Percentiles rank a stretch among this genome's conserved stretches.
Conservation (phyloP, 164 flowering plant genomes). For the Tetracentron sinense region DNA sequence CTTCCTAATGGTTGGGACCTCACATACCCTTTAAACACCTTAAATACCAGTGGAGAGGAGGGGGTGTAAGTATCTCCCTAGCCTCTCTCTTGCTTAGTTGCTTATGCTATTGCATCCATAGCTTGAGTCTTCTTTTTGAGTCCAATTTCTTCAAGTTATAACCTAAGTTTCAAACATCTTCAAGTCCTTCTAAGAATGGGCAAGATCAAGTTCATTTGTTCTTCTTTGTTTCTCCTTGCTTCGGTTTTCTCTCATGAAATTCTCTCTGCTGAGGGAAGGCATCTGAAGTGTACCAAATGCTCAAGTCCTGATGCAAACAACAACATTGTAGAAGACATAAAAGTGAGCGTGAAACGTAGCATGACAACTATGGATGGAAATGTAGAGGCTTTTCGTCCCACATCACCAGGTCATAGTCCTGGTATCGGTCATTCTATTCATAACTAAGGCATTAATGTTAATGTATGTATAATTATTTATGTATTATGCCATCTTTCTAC, state of each 20-base stretch:
- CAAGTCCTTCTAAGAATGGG: background rate
- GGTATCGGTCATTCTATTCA: background rate
- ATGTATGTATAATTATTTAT: background rate
- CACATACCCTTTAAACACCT: background rate
- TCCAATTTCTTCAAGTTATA: too few species aligned
- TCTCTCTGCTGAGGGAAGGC: slow-evolving; percentile 22
- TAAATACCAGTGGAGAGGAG: background rate
- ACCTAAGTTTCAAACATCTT: background rate
- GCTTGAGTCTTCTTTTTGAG: too few species aligned
- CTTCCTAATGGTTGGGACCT: slow-evolving; percentile 3
- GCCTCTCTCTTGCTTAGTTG: background rate
- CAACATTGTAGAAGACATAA: background rate
- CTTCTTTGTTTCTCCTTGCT: slow-evolving; percentile 19
- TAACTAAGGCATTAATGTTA: background rate
- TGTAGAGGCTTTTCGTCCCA: slow-evolving; percentile 32
- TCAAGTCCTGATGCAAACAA: slow-evolving; percentile 9
- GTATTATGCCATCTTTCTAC: background rate
- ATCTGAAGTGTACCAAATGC: slow-evolving; percentile 10
- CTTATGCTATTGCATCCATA: too few species aligned
- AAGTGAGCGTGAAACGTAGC: background rate
- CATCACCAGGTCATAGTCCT: background rate
- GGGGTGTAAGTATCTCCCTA: background rate
- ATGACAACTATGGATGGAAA: slow-evolving; percentile 4
- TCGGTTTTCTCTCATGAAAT: slow-evolving; percentile 13
- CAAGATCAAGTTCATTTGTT: background rate